phyloP scores from a whole-genome alignment of 139 green algal genomes.

The Gonium pectorale region DNA sequence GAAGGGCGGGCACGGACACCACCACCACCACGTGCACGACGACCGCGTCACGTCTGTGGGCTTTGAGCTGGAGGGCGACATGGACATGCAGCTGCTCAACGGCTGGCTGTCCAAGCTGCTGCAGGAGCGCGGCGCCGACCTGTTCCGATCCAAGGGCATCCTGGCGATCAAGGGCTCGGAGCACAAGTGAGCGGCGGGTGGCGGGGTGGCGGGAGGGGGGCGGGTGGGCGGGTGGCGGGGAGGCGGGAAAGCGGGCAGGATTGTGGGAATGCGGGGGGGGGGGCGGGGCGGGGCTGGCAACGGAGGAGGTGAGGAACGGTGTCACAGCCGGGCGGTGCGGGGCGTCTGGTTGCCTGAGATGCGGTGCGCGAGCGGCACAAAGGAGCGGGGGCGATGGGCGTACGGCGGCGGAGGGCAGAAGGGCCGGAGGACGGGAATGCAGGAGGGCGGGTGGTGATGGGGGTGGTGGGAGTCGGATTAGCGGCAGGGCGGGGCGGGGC shows the following conservation, averaged over 20 bases:
- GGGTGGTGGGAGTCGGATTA: too few species aligned
- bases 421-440: too few species aligned
- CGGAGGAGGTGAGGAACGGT: neutral
- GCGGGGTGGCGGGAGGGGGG: neutral
- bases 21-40: constrained; percentile 73
- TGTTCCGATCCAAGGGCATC: constrained; percentile 90
- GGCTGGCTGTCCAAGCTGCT: constrained; percentile 79
- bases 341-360: neutral
- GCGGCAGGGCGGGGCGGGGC: too few species aligned
- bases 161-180: constrained; percentile 75
- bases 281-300: neutral
- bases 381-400: too few species aligned
- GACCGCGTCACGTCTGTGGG: constrained; percentile 59
- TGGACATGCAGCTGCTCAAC: constrained; percentile 80
- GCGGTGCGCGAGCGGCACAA: too few species aligned
- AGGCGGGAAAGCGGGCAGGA: neutral
- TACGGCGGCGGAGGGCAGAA: too few species aligned
- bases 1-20: constrained; percentile 26
- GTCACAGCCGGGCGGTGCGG: too few species aligned
- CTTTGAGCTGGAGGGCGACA: constrained; percentile 73
- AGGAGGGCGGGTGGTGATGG: too few species aligned
- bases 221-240: neutral
- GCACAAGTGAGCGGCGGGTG: constrained; percentile 71
- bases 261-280: neutral
- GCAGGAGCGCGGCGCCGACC: constrained; percentile 80